Base-by-base conservation (phyloP, 1,284 basidiomycete genomes). In the Inonotus hispidus region DNA sequence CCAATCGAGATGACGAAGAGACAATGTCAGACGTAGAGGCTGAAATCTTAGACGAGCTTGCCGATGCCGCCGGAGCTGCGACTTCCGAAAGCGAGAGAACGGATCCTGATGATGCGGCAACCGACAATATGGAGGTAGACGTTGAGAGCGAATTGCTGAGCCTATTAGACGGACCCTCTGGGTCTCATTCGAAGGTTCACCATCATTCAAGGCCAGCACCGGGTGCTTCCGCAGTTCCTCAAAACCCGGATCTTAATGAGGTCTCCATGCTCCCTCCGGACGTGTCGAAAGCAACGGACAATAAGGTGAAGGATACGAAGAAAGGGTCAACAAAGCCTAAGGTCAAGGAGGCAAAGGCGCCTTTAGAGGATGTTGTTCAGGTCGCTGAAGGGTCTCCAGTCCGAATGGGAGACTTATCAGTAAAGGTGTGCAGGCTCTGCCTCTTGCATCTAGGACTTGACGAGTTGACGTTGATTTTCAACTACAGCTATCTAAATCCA, bases 101-200 rank as follows among this genome's bases (percentile, higher is more conserved):
- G 10, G 62, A 63, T 10, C 41, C 52, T 25, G 62, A 59, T 23
- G 61, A 62, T 32, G 56, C 53, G 32, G 45, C 21, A 7, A 59
- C 62, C 1, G 62, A 70, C 38, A 68, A 67, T 37, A 72, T 79
- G 74, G 78, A 81, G 65, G 77, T 81, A 41, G 87, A 90, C 60
- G 82, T 90, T 1, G 88, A 90, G 56, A 83, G 87, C 63, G 88
- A 89, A 71, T 70, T 89, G 53, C 75, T 89, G 62, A 86, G 84
- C 66, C 73, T 89, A 21, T 72, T 90, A 46, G 84, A 83, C 65
- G 84, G 84, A 64, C 71, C 71, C 29, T 65, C 67, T 19, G 65
- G 64, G 2, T 61, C 62, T 7, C 53, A 59, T 19, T 32, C 53
- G 3, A 62, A 53, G 8, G 32, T 43, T 3, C 29, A 53, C 29